These are phyloP conservation scores for Fusarium multiceps DNA, from an alignment of 2,329 filamentous ascomycete genomes.

Conservation along the genomic window DNA sequence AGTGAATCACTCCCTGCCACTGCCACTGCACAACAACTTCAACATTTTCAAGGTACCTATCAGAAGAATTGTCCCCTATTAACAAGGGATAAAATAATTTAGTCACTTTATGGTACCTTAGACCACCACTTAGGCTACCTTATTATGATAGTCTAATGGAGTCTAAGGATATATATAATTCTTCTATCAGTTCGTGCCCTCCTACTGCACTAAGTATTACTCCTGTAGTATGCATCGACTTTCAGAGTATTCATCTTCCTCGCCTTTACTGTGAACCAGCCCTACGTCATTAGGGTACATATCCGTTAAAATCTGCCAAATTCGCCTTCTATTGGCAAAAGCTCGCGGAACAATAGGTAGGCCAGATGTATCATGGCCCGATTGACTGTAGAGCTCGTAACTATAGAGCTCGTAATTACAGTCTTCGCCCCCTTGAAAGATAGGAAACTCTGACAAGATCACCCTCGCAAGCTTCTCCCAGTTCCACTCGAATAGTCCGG, in stretches of 20 bases:
- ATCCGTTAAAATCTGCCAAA: background rate
- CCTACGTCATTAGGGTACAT: background rate
- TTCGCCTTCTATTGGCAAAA: background rate
- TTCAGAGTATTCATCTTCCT: background rate
- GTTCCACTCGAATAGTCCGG: background rate
- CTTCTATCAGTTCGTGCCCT: too few relatives aligned
- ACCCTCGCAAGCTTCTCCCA: background rate
- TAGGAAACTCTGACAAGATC: background rate
- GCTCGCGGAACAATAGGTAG: background rate
- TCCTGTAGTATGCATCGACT: too few relatives aligned
- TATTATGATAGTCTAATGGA: too few relatives aligned
- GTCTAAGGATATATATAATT: too few relatives aligned
- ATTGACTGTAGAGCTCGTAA: too few relatives aligned
- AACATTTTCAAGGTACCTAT: background rate
- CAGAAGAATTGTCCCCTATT: too few relatives aligned
- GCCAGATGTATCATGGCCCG: background rate
- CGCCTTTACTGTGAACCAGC: background rate
- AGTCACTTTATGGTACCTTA: too few relatives aligned
- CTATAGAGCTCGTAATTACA: too few relatives aligned
- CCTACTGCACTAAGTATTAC: too few relatives aligned
- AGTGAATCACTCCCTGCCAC: conserved; percentile 1
- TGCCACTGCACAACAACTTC: background rate
- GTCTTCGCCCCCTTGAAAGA: background rate
- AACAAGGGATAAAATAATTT: too few relatives aligned
- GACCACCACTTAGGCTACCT: too few relatives aligned